Base-by-base conservation (phyloP, 345 rosid species). In the Linum tenue region DNA sequence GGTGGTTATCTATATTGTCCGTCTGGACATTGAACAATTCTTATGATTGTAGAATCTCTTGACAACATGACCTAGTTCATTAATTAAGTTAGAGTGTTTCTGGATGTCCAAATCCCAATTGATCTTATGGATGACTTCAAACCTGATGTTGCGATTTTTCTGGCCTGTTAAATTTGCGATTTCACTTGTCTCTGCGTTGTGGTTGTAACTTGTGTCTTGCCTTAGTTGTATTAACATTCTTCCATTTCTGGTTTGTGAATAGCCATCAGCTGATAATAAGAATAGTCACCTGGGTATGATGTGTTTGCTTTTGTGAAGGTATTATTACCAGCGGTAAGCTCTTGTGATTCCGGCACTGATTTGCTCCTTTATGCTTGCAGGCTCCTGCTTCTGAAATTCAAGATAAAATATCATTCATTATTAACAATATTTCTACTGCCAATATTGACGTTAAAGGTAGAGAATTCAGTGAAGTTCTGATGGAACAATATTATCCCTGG, bases 401-500 rank as follows among this genome's bases (percentile, higher is more conserved):
- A 75, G 98, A 88, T 74, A 92, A 92, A 79, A 79, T 92, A 80
- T 90, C 95, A 60, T 92, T 92, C 76, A 85, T 86, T 50, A 84
- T 92, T 69, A 92, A 92, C 76, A 92, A 92, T 68, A 83, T 92
- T 68, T 90, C 98, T 12, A 74, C 59, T 70, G 75, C 91, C 42
- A 92, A 92, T 81, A 55, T 88, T 56, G 98, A 92, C 72, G 73
- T 81, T 43, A 92, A 92, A 78, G 84, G 86, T 61, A 94, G 85
- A 75, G 99, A 94, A 73, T 77, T 94, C 73, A 75, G 85, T 67
- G 99, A 94, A 67, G 75, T 88, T 71, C 71, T 94, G 59, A 84
- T 82, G 64, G 97, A 94, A 67, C 92, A 85, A 67, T 79, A 88
- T 60, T 81, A 84, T 75, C 89, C 97, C 14, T 94, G 99, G 99